A percentile compares a stretch with the other conserved stretches of the same genome.
These are phyloP conservation scores for Sugiyamaella qingdaonensis DNA, from an alignment of 805 yeast species.

Conservation along the genomic window DNA sequence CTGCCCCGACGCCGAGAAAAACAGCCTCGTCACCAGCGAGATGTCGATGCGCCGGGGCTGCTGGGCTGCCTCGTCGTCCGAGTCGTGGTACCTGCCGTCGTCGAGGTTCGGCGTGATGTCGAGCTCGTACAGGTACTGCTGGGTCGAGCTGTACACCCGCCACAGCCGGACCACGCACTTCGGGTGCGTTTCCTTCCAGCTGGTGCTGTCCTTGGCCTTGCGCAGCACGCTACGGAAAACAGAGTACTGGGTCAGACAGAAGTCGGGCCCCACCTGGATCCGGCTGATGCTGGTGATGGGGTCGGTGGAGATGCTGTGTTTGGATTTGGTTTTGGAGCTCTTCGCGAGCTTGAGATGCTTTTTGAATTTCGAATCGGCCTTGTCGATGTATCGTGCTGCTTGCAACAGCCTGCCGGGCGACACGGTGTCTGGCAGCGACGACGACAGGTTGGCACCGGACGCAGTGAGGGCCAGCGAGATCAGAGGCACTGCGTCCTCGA, in stretches of 20 bases:
- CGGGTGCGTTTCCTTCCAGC: constrained; percentile 73
- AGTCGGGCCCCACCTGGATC: constrained; percentile 54
- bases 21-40: constrained; percentile 45
- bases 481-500: constrained; percentile 67
- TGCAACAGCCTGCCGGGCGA: constrained; percentile 66
- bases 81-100: constrained; percentile 71
- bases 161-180: constrained; percentile 45
- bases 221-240: constrained; percentile 40
- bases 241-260: constrained; percentile 54
- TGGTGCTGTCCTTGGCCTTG: constrained; percentile 39
- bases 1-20: constrained; percentile 67
- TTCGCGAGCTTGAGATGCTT: constrained; percentile 1
- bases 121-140: constrained; percentile 42
- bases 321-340: constrained; percentile 9
- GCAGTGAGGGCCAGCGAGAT: constrained; percentile 62
- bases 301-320: not conserved
- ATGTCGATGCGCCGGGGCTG: constrained; percentile 40
- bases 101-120: constrained; percentile 54
- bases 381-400: constrained; percentile 47
- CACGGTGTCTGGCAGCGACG: constrained; percentile 46
- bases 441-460: constrained; percentile 58
- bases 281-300: constrained; percentile 7
- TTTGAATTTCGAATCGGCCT: constrained; percentile 36
- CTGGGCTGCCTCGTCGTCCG: constrained; percentile 38
- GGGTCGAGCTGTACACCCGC: constrained; percentile 23